Conservation (phyloP, 441 rosid species). For the Arabidopsis hybrid region DNA sequence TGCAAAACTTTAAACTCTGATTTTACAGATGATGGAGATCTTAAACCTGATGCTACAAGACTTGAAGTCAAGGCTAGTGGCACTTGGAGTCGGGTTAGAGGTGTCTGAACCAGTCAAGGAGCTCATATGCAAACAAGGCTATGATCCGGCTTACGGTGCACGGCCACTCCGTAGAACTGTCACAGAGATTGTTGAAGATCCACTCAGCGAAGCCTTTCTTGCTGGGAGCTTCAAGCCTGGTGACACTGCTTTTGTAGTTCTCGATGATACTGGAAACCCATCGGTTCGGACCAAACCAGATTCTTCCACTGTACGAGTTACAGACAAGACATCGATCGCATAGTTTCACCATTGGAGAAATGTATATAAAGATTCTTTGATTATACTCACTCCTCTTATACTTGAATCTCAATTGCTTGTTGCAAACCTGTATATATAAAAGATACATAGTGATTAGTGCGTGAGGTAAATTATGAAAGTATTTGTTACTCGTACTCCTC, state of each 20-base stretch:
- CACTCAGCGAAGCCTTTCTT: constrained; percentile 86
- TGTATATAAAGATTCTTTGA: constrained; percentile 45
- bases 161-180: constrained; percentile 89
- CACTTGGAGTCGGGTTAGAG: constrained; percentile 85
- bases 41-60: constrained; percentile 86
- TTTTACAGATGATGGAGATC: constrained; percentile 80
- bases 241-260: constrained; percentile 73
- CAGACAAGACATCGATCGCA: constrained; percentile 58
- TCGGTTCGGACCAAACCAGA: constrained; percentile 58
- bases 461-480: constrained; percentile 13
- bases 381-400: constrained; percentile 31
- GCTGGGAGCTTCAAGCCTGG: constrained; percentile 77
- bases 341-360: constrained; percentile 37
- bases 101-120: constrained; percentile 81
- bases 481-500: not conserved
- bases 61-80: constrained; percentile 76
- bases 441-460: constrained; percentile 46
- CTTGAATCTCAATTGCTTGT: constrained; percentile 24
- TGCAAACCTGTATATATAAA: constrained; percentile 39
- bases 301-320: constrained; percentile 49
- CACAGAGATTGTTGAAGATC: constrained; percentile 80
- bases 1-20: not conserved
- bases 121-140: constrained; percentile 82
- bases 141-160: constrained; percentile 81
- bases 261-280: constrained; percentile 87